phyloP scores from a whole-genome alignment of 148 eudicot species.

The Cornus controversa region DNA sequence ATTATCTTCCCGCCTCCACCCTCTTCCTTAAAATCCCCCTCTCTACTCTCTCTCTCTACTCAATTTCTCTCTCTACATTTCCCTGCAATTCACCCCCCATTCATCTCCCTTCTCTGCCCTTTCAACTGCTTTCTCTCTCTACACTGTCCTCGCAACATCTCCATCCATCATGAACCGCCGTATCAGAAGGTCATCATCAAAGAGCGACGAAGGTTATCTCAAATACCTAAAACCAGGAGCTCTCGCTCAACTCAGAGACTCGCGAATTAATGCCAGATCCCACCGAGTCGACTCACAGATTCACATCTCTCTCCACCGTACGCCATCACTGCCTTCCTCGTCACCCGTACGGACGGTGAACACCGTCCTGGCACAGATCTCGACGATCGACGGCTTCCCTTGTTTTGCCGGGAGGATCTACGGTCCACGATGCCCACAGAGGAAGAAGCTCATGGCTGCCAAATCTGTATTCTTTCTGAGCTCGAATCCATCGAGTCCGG shows the following conservation, averaged over 20 bases:
- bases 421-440: slow-evolving; percentile 26
- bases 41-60: not conserved
- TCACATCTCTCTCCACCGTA: slow-evolving; percentile 18
- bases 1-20: slow-evolving; percentile 25
- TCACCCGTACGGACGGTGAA: not conserved
- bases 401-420: slow-evolving; percentile 17
- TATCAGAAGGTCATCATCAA: slow-evolving; percentile 4
- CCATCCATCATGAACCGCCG: slow-evolving; percentile 25
- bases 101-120: not conserved
- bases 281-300: slow-evolving; percentile 15
- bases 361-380: not conserved
- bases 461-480: slow-evolving; percentile 13
- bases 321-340: slow-evolving; percentile 13
- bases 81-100: not conserved
- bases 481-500: slow-evolving; percentile 14
- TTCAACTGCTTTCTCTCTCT: not conserved
- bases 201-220: slow-evolving; percentile 12
- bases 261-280: slow-evolving; percentile 27
- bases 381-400: slow-evolving; percentile 20
- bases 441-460: slow-evolving; percentile 31
- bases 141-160: not conserved
- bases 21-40: slow-evolving; percentile 14
- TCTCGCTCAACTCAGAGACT: slow-evolving; percentile 30
- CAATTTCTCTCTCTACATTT: not conserved
- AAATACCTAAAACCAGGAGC: slow-evolving; percentile 34